phyloP scores from a whole-genome alignment of 306 rosid genomes.

The Castanea mollissima region DNA sequence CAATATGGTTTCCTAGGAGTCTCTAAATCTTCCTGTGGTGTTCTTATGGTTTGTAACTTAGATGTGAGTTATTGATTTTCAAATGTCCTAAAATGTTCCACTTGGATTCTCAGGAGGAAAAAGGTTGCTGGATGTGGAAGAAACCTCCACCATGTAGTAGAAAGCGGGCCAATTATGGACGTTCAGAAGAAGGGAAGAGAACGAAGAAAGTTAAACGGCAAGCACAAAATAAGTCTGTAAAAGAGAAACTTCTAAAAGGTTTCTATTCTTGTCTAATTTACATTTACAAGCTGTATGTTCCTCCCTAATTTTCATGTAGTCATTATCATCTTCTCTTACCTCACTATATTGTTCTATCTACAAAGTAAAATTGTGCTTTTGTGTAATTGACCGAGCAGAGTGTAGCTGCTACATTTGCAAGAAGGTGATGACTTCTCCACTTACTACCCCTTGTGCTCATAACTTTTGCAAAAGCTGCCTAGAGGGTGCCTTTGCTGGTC shows the following conservation, averaged over 20 bases:
- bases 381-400: slow-evolving; percentile 34
- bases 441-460: slow-evolving; percentile 71
- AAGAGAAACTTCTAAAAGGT: slow-evolving; percentile 51
- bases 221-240: slow-evolving; percentile 8
- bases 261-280: background rate
- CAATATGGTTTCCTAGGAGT: background rate
- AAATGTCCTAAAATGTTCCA: background rate
- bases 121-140: slow-evolving; percentile 59
- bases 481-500: slow-evolving; percentile 53
- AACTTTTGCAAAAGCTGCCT: slow-evolving; percentile 67
- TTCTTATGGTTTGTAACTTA: background rate
- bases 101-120: slow-evolving; percentile 39
- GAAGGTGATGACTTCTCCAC: slow-evolving; percentile 46
- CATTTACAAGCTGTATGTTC: background rate
- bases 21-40: background rate
- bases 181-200: slow-evolving; percentile 8
- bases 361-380: background rate
- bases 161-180: slow-evolving; percentile 12
- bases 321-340: background rate
- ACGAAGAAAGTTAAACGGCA: slow-evolving; percentile 10
- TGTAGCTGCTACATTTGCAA: slow-evolving; percentile 54
- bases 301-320: background rate
- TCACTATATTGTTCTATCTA: background rate
- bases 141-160: slow-evolving; percentile 57
- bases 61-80: background rate